phyloP scores from a whole-genome alignment of 176 grass and related monocot species.

The Carex parvula region DNA sequence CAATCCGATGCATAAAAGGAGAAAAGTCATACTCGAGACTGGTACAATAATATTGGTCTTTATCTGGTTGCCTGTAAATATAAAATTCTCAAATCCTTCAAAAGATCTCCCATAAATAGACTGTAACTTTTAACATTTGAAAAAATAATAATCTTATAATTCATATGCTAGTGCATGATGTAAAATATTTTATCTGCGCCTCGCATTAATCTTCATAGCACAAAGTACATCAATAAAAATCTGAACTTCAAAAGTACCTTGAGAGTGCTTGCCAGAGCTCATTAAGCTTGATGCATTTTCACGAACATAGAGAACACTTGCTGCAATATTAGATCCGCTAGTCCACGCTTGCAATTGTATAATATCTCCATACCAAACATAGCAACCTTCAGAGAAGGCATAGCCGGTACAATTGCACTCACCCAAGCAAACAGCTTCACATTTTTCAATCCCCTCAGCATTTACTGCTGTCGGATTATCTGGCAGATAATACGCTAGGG shows the following conservation, averaged over 20 bases:
- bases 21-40: neutral
- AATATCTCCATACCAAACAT: conserved; percentile 26
- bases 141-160: neutral
- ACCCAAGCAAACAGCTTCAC: conserved; percentile 4
- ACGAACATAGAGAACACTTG: conserved; percentile 11
- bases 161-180: neutral
- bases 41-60: neutral
- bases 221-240: neutral
- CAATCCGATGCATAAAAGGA: neutral
- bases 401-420: conserved; percentile 30
- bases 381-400: conserved; percentile 3
- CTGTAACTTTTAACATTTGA: neutral
- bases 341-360: neutral
- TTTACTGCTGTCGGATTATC: neutral
- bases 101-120: neutral
- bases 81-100: conserved; percentile 3
- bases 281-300: too few species aligned
- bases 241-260: neutral
- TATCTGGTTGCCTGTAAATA: neutral
- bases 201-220: neutral
- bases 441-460: neutral
- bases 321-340: neutral
- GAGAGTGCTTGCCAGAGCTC: neutral
- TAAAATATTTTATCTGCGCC: neutral
- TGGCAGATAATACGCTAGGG: neutral